A percentile compares a stretch with the other conserved stretches of the same genome.
Evolutionary conservation across 2,329 filamentous ascomycete species (phyloP).

Genomic region (Ceratocystis smalleyi): DNA sequence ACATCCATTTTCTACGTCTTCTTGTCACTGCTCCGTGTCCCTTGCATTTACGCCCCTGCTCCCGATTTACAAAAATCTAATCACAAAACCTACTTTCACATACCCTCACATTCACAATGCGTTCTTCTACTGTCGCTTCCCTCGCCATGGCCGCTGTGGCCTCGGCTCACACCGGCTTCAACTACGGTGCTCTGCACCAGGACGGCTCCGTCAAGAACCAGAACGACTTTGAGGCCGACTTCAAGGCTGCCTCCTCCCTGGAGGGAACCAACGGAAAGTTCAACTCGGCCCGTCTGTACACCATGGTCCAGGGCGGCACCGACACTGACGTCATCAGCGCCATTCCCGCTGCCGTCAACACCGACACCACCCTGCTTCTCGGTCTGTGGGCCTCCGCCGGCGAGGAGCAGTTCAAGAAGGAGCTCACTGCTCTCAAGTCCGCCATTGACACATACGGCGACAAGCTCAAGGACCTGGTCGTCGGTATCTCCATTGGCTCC

Average conservation of each 20-base stretch:
- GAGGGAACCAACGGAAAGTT: slow-evolving; percentile 46
- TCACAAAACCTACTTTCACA: not conserved
- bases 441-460: slow-evolving; percentile 55
- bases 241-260: slow-evolving; percentile 48
- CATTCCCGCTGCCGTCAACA: slow-evolving; percentile 69
- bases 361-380: slow-evolving; percentile 62
- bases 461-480: slow-evolving; percentile 49
- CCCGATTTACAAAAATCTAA: slow-evolving; percentile 10
- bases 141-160: slow-evolving; percentile 13
- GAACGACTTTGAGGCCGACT: slow-evolving; percentile 53
- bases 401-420: slow-evolving; percentile 47
- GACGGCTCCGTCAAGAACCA: slow-evolving; percentile 45
- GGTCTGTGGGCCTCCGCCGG: slow-evolving; percentile 71
- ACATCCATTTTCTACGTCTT: slow-evolving; percentile 6
- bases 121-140: slow-evolving; percentile 12
- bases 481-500: slow-evolving; percentile 70
- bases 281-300: slow-evolving; percentile 58
- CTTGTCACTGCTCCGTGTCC: not conserved
- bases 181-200: slow-evolving; percentile 51
- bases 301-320: slow-evolving; percentile 44
- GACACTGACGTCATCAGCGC: slow-evolving; percentile 50
- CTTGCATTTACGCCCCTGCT: not conserved
- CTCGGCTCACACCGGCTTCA: slow-evolving; percentile 48
- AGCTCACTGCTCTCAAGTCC: slow-evolving; percentile 53
- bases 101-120: slow-evolving; percentile 15